phyloP scores from a whole-genome alignment of 805 yeast genomes.

The Nakazawaea ambrosiae region DNA sequence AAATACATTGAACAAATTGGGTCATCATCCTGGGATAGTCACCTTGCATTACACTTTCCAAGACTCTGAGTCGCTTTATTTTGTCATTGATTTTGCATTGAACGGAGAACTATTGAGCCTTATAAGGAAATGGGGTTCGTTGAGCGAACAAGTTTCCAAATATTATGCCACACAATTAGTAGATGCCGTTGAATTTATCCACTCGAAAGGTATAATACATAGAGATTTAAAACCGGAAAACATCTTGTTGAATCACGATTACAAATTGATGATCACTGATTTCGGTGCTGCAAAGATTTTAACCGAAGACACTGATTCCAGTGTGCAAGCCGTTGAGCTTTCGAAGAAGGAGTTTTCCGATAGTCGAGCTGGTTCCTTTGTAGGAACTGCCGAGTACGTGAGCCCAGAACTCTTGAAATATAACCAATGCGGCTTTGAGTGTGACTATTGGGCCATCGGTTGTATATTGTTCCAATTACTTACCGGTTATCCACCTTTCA shows the following conservation, averaged over 20 bases:
- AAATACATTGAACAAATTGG: conserved; percentile 76
- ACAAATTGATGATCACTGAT: conserved; percentile 88
- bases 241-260: conserved; percentile 74
- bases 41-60: conserved; percentile 91
- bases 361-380: conserved; percentile 65
- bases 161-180: conserved; percentile 82
- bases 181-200: conserved; percentile 89
- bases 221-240: conserved; percentile 95
- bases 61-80: conserved; percentile 79
- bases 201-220: conserved; percentile 83
- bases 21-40: conserved; percentile 92
- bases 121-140: conserved; percentile 68
- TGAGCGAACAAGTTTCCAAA: conserved; percentile 66
- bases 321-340: neutral
- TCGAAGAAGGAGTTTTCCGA: conserved; percentile 24
- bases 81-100: conserved; percentile 90
- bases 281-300: conserved; percentile 95
- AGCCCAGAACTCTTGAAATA: conserved; percentile 78
- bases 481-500: conserved; percentile 83
- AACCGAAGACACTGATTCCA: conserved; percentile 22
- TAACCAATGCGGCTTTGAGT: conserved; percentile 75
- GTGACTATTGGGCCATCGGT: conserved; percentile 94
- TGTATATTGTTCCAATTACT: conserved; percentile 81
- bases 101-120: conserved; percentile 88
- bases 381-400: conserved; percentile 81